Base-by-base conservation (phyloP, 1,284 basidiomycete species). In the Mycena sp. region DNA sequence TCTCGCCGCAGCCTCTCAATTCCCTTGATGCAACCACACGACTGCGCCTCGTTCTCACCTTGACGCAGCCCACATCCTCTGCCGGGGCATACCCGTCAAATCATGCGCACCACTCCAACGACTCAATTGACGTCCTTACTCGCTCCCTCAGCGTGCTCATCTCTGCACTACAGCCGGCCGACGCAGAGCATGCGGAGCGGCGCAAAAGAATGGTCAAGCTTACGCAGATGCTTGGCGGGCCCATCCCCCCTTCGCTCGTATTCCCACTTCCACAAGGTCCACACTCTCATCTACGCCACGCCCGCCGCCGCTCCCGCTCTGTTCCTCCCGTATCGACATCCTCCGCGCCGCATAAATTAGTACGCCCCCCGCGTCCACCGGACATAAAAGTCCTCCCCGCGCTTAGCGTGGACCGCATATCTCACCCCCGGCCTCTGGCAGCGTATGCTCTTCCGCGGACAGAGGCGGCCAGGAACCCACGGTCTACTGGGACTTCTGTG, bases 141-240 rank as follows among this genome's bases (percentile, higher is more conserved):
- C 54, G 60, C n/a, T 64, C 62, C 4, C 55, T 64, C 11, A 64
- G 58, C 62, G 38, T 64, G 4, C 28, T 67, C 4, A 50, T 67
- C 2, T 50, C 65, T 30, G 4, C 58, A 17, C 51, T 60, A 0
- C 29, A 51, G 1, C 61, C 64, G 1, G 12, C 61, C 50, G 12
- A 50, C 9, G 16, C 51, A 4, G 57, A 59, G 25, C 46, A 32
- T 16, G 58, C 35, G 5, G 58, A 41, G 12, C 58, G 58, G 2
- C 58, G 58, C 21, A 56, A 25, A 25, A 67, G 63, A 37, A 63
- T 67, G 61, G 44, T 61, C 48, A 67, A 67, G 43, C 65, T 67
- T 10, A 57, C 49, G 0, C 11, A 61, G 30, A 45, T 61, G 38
- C 58, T 65, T 17, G 58, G 58, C 35, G 63, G 63, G 6, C 63